phyloP scores from a whole-genome alignment of 2,329 filamentous ascomycete species.

The Fusarium concolor region DNA sequence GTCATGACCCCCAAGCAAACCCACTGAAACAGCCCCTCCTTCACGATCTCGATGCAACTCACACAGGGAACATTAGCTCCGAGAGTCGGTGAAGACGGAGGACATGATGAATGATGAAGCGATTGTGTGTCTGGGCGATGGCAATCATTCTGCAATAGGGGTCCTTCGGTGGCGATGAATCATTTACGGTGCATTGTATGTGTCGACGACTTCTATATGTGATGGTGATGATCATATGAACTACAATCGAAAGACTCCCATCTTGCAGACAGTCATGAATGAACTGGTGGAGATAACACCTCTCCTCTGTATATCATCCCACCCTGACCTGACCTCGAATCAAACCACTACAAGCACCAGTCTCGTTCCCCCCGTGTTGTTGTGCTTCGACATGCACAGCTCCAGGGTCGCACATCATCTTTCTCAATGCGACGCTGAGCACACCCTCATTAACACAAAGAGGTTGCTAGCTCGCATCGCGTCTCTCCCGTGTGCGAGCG shows the following conservation, averaged over 20 bases:
- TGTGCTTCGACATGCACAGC: slow-evolving; percentile 6
- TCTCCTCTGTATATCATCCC: slow-evolving; percentile 23
- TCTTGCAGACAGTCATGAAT: not conserved
- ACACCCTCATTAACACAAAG: slow-evolving; percentile 11
- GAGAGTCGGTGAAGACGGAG: slow-evolving; percentile 36
- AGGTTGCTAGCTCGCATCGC: slow-evolving; percentile 13
- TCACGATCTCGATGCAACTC: slow-evolving; percentile 31
- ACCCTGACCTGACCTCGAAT: slow-evolving; percentile 9
- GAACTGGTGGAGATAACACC: slow-evolving; percentile 33
- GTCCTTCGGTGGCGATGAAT: slow-evolving; percentile 25
- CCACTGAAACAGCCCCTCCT: slow-evolving; percentile 15
- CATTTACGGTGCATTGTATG: not conserved
- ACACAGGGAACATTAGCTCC: slow-evolving; percentile 39
- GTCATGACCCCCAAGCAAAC: slow-evolving; percentile 29
- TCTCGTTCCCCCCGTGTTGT: slow-evolving; percentile 15
- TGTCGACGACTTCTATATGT: not conserved
- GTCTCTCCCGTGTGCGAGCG: slow-evolving; percentile 7
- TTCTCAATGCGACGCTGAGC: slow-evolving; percentile 15
- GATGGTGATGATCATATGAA: not conserved
- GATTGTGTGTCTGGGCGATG: not conserved
- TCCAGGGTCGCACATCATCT: slow-evolving; percentile 18
- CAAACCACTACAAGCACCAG: not conserved
- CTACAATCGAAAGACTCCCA: slow-evolving; percentile 1
- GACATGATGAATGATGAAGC: slow-evolving; percentile 18
- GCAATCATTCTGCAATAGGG: slow-evolving; percentile 22